Base-by-base conservation (phyloP, 2,329 filamentous ascomycete genomes). In the Saccharata proteae region DNA sequence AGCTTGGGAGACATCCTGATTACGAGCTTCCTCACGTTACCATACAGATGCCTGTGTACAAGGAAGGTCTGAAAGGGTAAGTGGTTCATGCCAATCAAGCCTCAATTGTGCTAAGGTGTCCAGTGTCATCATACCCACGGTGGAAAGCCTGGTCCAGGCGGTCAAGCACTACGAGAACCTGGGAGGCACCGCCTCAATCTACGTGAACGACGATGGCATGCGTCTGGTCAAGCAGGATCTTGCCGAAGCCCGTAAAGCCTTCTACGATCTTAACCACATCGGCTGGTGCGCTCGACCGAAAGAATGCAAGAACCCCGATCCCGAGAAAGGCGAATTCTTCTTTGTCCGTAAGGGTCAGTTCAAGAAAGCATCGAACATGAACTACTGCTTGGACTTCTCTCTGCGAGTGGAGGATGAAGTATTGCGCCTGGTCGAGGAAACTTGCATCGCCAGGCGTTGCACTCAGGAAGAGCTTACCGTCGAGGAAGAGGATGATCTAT, bases 161-260 rank as follows among this genome's bases (percentile, higher is more conserved):
- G 82, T 83, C 49, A 78, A 74, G 19, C 81, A 75, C 0, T 84
- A 83, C 46, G 78, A 83, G 49, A 62, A 80, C 9, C 78, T 82
- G 47, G 79, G 79, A 39, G 79, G 79, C 12, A 80, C 77, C 4
- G 77, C 77, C 39, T 82, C 82, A 48, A 75, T 83, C 57, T 80
- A 83, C 46, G 61, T 83, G 54, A 81, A 83, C 47, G 78, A 83
- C 41, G 77, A 83, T 41, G 78, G 78, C 45, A 63, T 83, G 30
- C 77, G 82, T 52, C 61, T 82, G 19, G 59, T 83, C 29, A 56
- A 62, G 6, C 50, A 55, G 13, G 59, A 63, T 20, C 49, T 65
- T 30, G 52, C 55, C 9, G 48, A 57, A 35, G 57, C 54, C n/a
- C 49, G 63, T 15, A 61, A 58, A 29, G 54, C 60, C 9, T 67